phyloP scores from a whole-genome alignment of 306 rosid genomes.

The Vigna mungo region DNA sequence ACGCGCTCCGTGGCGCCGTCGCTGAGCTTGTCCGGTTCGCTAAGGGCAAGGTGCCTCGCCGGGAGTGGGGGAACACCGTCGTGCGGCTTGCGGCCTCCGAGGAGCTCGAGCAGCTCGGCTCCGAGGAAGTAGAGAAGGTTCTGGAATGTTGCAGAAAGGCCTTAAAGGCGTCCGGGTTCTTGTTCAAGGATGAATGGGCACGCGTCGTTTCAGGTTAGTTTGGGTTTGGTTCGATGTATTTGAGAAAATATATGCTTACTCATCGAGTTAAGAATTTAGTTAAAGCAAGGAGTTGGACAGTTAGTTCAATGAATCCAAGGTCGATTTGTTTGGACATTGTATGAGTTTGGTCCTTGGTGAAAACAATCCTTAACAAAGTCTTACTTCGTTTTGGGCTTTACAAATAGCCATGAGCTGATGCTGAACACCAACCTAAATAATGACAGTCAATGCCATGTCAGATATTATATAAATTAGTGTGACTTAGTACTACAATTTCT shows the following conservation, averaged over 20 bases:
- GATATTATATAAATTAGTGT: not conserved
- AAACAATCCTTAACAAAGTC: no score
- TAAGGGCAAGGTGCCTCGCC: conserved; percentile 46
- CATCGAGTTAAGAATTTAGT: no score
- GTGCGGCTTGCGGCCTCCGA: conserved; percentile 42
- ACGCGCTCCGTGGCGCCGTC: conserved; percentile 31
- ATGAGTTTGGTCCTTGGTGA: no score
- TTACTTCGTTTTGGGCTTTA: no score
- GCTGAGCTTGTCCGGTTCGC: conserved; percentile 48
- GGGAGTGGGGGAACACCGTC: conserved; percentile 50
- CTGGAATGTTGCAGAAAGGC: conserved; percentile 51
- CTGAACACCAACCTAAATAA: not conserved
- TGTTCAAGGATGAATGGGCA: conserved; percentile 62
- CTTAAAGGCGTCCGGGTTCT: conserved; percentile 52
- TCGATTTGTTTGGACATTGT: no score
- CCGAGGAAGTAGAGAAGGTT: conserved; percentile 37
- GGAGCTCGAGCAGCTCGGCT: conserved; percentile 46
- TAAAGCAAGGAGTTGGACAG: no score
- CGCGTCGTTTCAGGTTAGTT: conserved; percentile 44
- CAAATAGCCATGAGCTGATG: not conserved
- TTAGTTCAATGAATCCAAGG: no score
- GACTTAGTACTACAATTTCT: not conserved
- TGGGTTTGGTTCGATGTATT: not conserved
- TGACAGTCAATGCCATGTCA: not conserved
- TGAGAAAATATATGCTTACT: not conserved